These are phyloP conservation scores for Hanseniaspora valbyensis DNA, from an alignment of 805 yeast species.

Conservation along the genomic window DNA sequence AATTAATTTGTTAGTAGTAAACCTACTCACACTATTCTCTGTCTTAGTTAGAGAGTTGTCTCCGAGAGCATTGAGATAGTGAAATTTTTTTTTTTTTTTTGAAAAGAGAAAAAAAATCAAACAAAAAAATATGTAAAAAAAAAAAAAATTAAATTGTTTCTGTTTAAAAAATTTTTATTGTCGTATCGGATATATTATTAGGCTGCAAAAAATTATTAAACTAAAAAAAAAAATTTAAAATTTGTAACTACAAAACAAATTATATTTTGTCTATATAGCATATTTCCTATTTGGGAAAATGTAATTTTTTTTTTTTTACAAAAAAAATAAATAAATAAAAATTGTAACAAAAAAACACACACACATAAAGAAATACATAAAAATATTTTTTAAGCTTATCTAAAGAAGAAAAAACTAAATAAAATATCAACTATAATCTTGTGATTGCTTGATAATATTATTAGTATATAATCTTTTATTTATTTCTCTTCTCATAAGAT, in stretches of 20 bases:
- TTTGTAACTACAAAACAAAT: too few relatives aligned
- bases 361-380: too few relatives aligned
- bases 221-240: too few relatives aligned
- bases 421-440: neutral
- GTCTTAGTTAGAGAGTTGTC: too few relatives aligned
- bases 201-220: too few relatives aligned
- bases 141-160: neutral
- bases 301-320: too few relatives aligned
- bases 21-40: too few relatives aligned
- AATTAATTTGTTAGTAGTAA: too few relatives aligned
- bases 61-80: too few relatives aligned
- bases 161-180: neutral
- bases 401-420: neutral
- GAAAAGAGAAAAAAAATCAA: neutral
- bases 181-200: too few relatives aligned
- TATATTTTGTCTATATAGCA: too few relatives aligned
- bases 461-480: slow-evolving; percentile 1
- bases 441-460: neutral
- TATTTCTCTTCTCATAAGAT: neutral
- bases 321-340: neutral
- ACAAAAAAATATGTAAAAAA: neutral
- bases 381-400: neutral
- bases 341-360: neutral
- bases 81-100: neutral
- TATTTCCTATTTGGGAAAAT: too few relatives aligned